Base-by-base conservation (phyloP, 202 grass and related monocot genomes). In the Zizania palustris region DNA sequence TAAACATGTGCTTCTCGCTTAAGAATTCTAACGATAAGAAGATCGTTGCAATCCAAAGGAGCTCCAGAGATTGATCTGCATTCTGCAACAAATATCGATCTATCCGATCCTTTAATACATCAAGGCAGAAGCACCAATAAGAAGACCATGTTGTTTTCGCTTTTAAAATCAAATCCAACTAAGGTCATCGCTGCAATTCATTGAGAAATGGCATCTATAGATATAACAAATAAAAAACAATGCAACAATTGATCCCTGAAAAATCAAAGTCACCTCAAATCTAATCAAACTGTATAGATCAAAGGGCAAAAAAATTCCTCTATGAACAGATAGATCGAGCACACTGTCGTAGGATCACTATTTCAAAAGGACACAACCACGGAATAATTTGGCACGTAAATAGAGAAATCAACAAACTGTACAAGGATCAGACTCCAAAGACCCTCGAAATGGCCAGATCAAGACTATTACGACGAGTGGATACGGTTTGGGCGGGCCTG, bases 1-100 rank as follows among this genome's bases (percentile, higher is more conserved):
- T 55, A 16, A 21, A n/a, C 45, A 78, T 20, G 63, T 11, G 36
- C 11, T 21, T 9, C 10, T 67, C 4, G 10, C 9, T 61, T 55
- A 53, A 77, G 42, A 43, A 77, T 38, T 8, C 60, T 72, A 50
- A 28, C 3, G 13, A n/a, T 16, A 9, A 5, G 12, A 54, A 5
- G 39, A 72, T 11, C 43, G 34, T 37, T 58, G 18, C 28, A 4
- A 40, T 21, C 7, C n/a, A 21, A 43, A 72, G 42, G 82, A 69
- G 13, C 12, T 45, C 39, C 28, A 21, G 9, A 68, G 33, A 78
- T 74, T 5, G 15, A n/a, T 90, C 89, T 20, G 4, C 55, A 36
- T 80, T 72, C 65, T 3, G 3, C 49, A 20, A 21, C 20, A 9
- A 51, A 61, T 38, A 66, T 21, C 4, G 9, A 77, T 86, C 48